A percentile compares a stretch with the other conserved stretches of the same genome.
Conservation (phyloP, 2,329 filamentous ascomycete species). For the Hypocreales sp. region DNA sequence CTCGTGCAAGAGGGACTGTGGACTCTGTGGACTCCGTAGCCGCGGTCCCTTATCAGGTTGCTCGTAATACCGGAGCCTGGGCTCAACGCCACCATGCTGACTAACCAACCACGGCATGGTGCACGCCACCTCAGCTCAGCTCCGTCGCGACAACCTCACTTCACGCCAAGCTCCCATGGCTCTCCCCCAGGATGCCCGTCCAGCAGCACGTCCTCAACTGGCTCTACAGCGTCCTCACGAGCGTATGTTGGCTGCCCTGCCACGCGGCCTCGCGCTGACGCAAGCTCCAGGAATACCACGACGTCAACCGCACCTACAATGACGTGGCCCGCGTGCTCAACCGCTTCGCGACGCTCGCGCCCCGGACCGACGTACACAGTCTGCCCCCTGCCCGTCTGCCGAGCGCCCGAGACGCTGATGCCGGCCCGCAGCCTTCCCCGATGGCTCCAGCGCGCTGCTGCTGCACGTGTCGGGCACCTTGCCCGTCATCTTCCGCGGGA, state of each 20-base stretch:
- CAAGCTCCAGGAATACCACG: conserved; percentile 63
- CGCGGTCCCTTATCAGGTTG: no score
- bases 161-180: no score
- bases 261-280: not conserved
- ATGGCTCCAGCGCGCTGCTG: conserved; percentile 73
- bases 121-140: no score
- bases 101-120: no score
- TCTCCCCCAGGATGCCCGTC: conserved; percentile 61
- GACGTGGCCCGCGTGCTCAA: conserved; percentile 75
- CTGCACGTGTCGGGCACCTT: conserved; percentile 77
- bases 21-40: no score
- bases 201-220: conserved; percentile 86
- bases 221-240: conserved; percentile 82
- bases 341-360: conserved; percentile 63
- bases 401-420: not conserved
- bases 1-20: no score
- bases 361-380: conserved; percentile 94
- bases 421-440: conserved; percentile 58
- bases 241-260: conserved; percentile 29
- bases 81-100: no score
- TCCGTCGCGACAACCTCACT: no score
- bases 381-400: no score
- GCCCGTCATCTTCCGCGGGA: conserved; percentile 81
- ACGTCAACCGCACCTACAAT: conserved; percentile 84
- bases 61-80: no score